phyloP scores from a whole-genome alignment of 2,329 filamentous ascomycete species.

The Colletotrichum agaves region DNA sequence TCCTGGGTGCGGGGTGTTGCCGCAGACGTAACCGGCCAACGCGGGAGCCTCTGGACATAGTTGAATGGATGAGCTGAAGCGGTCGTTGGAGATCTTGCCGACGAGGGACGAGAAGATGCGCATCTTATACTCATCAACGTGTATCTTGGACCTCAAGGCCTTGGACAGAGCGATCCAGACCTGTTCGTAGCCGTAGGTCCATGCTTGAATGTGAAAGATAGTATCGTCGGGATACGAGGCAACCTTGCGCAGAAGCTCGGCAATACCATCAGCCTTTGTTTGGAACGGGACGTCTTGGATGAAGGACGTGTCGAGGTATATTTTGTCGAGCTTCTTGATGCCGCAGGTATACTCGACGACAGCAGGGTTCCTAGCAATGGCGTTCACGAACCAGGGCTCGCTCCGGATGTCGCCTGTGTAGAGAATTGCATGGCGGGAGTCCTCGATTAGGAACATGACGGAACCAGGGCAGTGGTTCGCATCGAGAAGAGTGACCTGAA shows the following conservation, averaged over 20 bases:
- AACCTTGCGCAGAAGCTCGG: constrained; percentile 78
- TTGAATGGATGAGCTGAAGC: constrained; percentile 53
- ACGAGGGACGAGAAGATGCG: constrained; percentile 75
- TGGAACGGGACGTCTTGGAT: constrained; percentile 59
- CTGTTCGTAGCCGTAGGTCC: constrained; percentile 92
- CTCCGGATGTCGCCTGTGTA: constrained; percentile 92
- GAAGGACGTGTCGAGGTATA: constrained; percentile 93
- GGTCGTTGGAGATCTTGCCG: constrained; percentile 52
- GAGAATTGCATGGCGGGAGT: constrained; percentile 75
- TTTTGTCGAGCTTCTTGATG: constrained; percentile 75
- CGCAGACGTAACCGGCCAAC: constrained; percentile 78
- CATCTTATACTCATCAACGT: constrained; percentile 85
- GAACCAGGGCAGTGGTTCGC: constrained; percentile 93
- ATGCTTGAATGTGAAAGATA: constrained; percentile 84
- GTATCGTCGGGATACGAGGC: constrained; percentile 76
- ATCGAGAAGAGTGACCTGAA: constrained; percentile 87
- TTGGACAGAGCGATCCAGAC: constrained; percentile 87
- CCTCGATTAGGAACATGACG: constrained; percentile 93
- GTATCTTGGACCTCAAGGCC: constrained; percentile 76
- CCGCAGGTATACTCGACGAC: constrained; percentile 79
- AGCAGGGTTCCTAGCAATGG: constrained; percentile 75
- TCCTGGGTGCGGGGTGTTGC: constrained; percentile 75
- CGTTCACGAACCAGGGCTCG: constrained; percentile 87
- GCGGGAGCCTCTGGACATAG: constrained; percentile 70
- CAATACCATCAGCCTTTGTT: constrained; percentile 78